Base-by-base conservation (phyloP, 768 basidiomycete species). In the Melanogaster broomeanus region DNA sequence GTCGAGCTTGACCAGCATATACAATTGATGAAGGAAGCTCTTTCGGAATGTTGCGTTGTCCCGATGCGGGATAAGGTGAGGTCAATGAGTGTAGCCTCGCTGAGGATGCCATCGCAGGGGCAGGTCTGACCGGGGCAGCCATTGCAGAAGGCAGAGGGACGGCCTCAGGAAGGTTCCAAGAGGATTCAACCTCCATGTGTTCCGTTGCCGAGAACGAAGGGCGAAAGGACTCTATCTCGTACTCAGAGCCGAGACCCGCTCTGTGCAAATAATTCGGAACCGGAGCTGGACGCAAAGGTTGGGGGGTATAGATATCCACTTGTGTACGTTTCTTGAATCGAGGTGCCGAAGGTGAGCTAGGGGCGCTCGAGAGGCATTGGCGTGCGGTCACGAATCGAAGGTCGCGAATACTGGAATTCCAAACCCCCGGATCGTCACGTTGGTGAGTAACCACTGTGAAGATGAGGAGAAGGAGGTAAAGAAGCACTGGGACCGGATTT, bases 391-490 rank as follows among this genome's bases (percentile, higher is more conserved):
- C 68, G 69, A 68, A 58, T 57, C 77, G 59, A 71, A 78, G 71
- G 28, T 72, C 66, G 44, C 77, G 77, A 24, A 83, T 74, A 51
- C 71, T 69, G 37, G 74, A 71, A 22, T 72, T 63, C 83, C 85
- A 87, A 30, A 88, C 69, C 5, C 65, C 64, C 19, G 73, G 65
- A 57, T 83, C 79, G 12, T 76, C 71, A 45, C 66, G 69, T 40
- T 74, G 61, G 53, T 74, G 72, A 16, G 77, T 68, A 40, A 80
- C 56, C 40, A 76, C 70, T 10, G 75, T 67, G n/a, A 76, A 61
- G 19, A 78, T 61, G 48, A 88, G 65, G 12, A 75, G 59, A n/a
- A 73, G 60, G 45, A 85, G 70, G 64, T 88, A 88, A n/a, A 70
- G 52, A 41, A 87, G 62, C 45, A 87, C 87, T 89, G 51, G 6